Evolutionary conservation across 805 yeast species (phyloP), one percentile per base, ranked within the genome.

Genomic region (Lipomyces sp.): DNA sequence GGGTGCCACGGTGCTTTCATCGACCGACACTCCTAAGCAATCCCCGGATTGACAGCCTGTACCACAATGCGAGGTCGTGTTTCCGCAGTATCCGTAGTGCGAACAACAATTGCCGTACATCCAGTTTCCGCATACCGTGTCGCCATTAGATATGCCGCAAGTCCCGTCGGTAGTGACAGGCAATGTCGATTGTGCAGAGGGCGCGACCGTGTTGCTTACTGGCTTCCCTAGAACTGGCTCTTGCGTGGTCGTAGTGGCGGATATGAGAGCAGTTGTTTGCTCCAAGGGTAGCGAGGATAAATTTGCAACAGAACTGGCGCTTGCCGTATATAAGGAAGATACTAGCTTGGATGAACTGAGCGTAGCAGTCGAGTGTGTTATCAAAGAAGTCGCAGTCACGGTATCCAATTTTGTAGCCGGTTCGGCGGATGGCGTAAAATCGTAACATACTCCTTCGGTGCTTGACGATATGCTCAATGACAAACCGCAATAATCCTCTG

Each of bases 121-220:
- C 54, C 54, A 53, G 48, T 53, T 43, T 11, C 58, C 58, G 40
- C 58, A 53, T 6, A 53, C 40, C 2, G 55, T 53, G 33, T 47
- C 43, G 19, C 24, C 39, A 22, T 31, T 28, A n/a, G 35, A 22
- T 16, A 44, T 46, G 10, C 58, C 58, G 26, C 58, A 53, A n/a
- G 58, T 53, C 7, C 58, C 58, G 29, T 53, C 58, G 11, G 48
- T 41, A n/a, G 58, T 53, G 14, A 41, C 55, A 14, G 42, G 42
- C 3, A 38, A 22, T 10, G 55, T 49, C 4, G 55, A 43, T 22
- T 43, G 48, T 21, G 49, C 40, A 7, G 47, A 16, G 7, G 45
- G 26, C 4, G 50, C 33, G 18, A 32, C 26, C 7, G 49, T 41
- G 13, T 45, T 48, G 18, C 46, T 23, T 14, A 43, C 19, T 5